Percentiles rank a stretch among this genome's conserved stretches.
These are phyloP conservation scores for Nakaseomyces uthaithaninus DNA, from an alignment of 1,139 yeast genomes.

Conservation along the genomic window DNA sequence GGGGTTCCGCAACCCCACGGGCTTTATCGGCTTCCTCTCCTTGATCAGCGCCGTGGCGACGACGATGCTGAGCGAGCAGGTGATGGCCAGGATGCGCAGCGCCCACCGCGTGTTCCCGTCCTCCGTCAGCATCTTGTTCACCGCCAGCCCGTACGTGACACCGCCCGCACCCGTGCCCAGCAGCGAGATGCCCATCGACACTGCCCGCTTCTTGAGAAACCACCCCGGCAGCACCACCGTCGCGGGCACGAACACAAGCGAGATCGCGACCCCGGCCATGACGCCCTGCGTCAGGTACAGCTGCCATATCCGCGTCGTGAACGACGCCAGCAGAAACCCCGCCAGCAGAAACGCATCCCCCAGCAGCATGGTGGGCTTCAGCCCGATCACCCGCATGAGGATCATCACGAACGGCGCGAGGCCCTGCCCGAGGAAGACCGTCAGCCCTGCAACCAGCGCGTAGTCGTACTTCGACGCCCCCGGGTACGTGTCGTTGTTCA, in stretches of 20 bases:
- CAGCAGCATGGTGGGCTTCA: conserved; percentile 35
- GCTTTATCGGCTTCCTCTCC: conserved; percentile 38
- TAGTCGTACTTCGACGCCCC: conserved; percentile 54
- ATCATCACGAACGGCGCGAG: conserved; percentile 47
- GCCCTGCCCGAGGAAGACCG: conserved; percentile 49
- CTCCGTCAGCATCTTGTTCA: conserved; percentile 35
- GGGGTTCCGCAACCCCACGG: conserved; percentile 22
- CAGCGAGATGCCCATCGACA: conserved; percentile 48
- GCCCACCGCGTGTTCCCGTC: conserved; percentile 64
- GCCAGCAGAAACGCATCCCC: conserved; percentile 48
- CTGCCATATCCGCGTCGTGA: conserved; percentile 53
- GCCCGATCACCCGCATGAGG: conserved; percentile 34
- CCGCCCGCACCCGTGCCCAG: conserved; percentile 60
- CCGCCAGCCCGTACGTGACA: conserved; percentile 36
- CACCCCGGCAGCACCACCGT: conserved; percentile 51
- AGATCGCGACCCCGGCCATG: conserved; percentile 52
- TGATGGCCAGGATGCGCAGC: conserved; percentile 48
- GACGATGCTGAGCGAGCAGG: conserved; percentile 33
- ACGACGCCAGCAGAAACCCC: conserved; percentile 58
- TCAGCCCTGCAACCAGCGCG: conserved; percentile 64
- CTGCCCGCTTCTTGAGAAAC: conserved; percentile 49
- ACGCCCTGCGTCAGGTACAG: conserved; percentile 65
- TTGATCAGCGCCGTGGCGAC: conserved; percentile 39
- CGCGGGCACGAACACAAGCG: conserved; percentile 54
- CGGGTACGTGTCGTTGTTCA: conserved; percentile 41